These are phyloP conservation scores for Moesziomyces globuligerus DNA, from an alignment of 1,284 basidiomycete species.

Conservation along the genomic window DNA sequence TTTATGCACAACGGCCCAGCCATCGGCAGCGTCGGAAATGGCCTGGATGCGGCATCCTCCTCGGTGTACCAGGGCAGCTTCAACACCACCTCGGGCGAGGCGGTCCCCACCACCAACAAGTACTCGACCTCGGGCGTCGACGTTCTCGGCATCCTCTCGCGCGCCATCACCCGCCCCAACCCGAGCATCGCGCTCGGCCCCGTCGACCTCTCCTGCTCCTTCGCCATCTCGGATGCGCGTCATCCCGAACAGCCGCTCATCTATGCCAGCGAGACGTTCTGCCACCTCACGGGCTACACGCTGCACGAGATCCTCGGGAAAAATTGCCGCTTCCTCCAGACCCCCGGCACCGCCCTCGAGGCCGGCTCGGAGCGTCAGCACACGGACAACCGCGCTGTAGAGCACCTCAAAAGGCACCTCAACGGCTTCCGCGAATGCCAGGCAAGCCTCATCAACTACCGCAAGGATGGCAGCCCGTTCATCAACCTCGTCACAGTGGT, in stretches of 20 bases:
- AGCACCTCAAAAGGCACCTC: constrained; percentile 65
- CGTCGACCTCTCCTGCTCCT: constrained; percentile 88
- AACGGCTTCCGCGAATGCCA: constrained; percentile 73
- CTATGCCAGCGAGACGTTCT: constrained; percentile 85
- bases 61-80: constrained; percentile 38
- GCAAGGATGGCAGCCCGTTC: constrained; percentile 84
- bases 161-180: constrained; percentile 79
- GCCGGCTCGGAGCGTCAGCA: constrained; percentile 77
- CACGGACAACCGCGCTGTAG: constrained; percentile 78
- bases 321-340: constrained; percentile 72
- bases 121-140: constrained; percentile 93
- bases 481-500: constrained; percentile 69
- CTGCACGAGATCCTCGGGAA: constrained; percentile 69
- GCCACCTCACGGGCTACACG: constrained; percentile 82
- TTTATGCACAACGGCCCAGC: constrained; percentile 10
- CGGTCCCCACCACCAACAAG: constrained; percentile 61
- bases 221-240: constrained; percentile 85
- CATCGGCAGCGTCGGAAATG: neutral
- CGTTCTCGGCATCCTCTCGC: constrained; percentile 80
- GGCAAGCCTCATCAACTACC: constrained; percentile 85
- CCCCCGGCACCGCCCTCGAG: constrained; percentile 76
- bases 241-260: constrained; percentile 84
- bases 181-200: constrained; percentile 85
- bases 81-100: constrained; percentile 32
- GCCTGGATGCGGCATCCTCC: constrained; percentile 4